Percentiles rank a stretch among this genome's conserved stretches.
phyloP scores from a whole-genome alignment of 2,329 filamentous ascomycete species.

The Colletotrichum echinochloae region DNA sequence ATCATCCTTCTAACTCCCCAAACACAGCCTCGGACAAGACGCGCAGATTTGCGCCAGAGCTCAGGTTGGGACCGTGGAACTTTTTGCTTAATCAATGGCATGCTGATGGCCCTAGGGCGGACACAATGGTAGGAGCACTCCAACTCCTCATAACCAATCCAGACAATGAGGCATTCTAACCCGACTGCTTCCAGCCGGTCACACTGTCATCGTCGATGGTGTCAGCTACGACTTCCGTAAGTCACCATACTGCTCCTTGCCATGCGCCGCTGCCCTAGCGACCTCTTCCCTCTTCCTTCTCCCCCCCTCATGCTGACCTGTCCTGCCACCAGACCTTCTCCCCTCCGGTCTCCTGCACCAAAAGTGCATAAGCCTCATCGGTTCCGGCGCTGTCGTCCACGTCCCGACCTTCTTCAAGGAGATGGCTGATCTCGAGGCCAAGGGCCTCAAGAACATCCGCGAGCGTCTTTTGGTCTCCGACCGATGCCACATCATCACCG shows the following conservation, averaged over 20 bases:
- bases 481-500: conserved; percentile 72
- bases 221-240: conserved; percentile 42
- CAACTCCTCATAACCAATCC: conserved; percentile 36
- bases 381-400: conserved; percentile 76
- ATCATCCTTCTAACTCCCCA: conserved; percentile 37
- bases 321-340: conserved; percentile 66
- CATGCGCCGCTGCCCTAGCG: not conserved
- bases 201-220: conserved; percentile 41
- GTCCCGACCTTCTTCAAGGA: conserved; percentile 61
- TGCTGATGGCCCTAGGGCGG: conserved; percentile 46
- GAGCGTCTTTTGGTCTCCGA: conserved; percentile 72
- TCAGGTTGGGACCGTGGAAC: conserved; percentile 37
- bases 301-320: conserved; percentile 42
- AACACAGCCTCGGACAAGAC: conserved; percentile 44
- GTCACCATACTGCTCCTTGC: conserved; percentile 14
- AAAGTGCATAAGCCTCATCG: conserved; percentile 78
- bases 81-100: conserved; percentile 37
- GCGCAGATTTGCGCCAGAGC: conserved; percentile 42
- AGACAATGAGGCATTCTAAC: conserved; percentile 33
- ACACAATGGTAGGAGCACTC: conserved; percentile 46
- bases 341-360: conserved; percentile 80
- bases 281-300: conserved; percentile 8
- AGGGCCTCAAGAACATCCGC: conserved; percentile 53
- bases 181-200: conserved; percentile 34
- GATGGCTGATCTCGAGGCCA: conserved; percentile 53